Percentiles rank a stretch among this genome's conserved stretches.
These are phyloP conservation scores for Phytophthora citricola DNA, from an alignment of 352 stramenopile species.

Conservation along the genomic window DNA sequence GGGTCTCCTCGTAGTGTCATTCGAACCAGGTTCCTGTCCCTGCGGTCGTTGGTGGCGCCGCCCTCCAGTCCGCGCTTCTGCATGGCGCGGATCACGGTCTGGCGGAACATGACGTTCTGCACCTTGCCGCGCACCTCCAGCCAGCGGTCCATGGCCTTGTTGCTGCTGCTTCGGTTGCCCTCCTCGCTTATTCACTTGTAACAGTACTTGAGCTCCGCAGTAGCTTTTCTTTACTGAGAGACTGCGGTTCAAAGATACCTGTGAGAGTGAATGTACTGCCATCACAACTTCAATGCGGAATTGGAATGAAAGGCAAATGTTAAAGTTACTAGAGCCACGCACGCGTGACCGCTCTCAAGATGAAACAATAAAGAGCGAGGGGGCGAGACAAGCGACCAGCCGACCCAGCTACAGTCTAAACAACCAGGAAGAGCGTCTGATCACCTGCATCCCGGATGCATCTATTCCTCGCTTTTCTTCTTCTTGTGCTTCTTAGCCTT, in stretches of 20 bases:
- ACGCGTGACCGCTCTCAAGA: constrained; percentile 8
- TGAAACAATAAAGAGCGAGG: constrained; percentile 36
- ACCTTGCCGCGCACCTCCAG: constrained; percentile 75
- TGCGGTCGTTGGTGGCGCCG: constrained; percentile 72
- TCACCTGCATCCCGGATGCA: constrained; percentile 23
- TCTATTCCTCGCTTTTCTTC: constrained; percentile 66
- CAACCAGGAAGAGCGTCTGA: constrained; percentile 8
- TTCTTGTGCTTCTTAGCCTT: constrained; percentile 53
- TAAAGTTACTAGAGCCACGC: constrained; percentile 36
- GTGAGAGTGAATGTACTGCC: background rate
- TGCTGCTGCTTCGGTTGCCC: constrained; percentile 3
- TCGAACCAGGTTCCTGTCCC: constrained; percentile 63
- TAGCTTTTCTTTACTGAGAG: constrained; percentile 18
- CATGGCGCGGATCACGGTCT: constrained; percentile 84
- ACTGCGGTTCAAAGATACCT: constrained; percentile 2
- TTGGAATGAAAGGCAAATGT: constrained; percentile 35
- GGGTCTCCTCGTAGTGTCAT: constrained; percentile 61
- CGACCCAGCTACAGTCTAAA: constrained; percentile 34
- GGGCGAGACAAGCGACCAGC: constrained; percentile 22
- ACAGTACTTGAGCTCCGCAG: background rate
- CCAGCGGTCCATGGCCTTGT: constrained; percentile 44
- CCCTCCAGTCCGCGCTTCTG: constrained; percentile 63
- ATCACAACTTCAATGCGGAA: constrained; percentile 4
- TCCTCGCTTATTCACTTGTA: too few relatives aligned
- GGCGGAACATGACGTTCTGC: constrained; percentile 86